These are phyloP conservation scores for Trichosanthes cucumerina DNA, from an alignment of 306 rosid species.

Conservation along the genomic window DNA sequence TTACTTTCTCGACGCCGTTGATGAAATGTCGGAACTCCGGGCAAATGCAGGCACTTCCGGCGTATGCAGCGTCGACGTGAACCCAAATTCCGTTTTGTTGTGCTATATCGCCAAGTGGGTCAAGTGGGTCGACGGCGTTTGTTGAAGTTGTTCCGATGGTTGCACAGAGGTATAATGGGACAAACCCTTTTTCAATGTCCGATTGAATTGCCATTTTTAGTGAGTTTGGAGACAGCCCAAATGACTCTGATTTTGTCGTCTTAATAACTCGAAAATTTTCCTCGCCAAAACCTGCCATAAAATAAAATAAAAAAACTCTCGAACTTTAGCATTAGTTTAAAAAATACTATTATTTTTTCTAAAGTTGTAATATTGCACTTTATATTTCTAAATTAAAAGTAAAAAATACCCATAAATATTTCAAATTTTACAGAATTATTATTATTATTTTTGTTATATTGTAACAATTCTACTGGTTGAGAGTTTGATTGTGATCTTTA, in stretches of 20 bases:
- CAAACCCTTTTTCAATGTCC: constrained; percentile 15
- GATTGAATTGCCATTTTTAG: background rate
- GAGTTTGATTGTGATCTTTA: no score
- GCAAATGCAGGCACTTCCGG: constrained; percentile 31
- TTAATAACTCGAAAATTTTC: constrained; percentile 10
- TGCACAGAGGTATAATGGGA: constrained; percentile 25
- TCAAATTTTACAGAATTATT: no score
- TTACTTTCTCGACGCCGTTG: constrained; percentile 18
- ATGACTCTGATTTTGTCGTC: constrained; percentile 15
- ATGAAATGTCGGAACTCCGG: constrained; percentile 31
- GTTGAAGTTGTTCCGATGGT: constrained; percentile 32
- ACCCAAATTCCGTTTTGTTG: constrained; percentile 32
- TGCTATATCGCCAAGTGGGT: constrained; percentile 14
- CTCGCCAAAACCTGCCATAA: constrained; percentile 20
- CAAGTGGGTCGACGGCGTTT: constrained; percentile 26
- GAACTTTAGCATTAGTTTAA: no score
- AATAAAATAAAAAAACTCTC: no score
- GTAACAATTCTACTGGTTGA: no score
- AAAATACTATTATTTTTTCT: no score
- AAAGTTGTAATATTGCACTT: no score
- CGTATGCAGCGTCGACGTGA: constrained; percentile 38
- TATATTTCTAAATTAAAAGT: no score
- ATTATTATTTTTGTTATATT: no score
- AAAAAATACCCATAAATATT: no score
- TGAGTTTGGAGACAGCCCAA: constrained; percentile 10